A percentile compares a stretch with the other conserved stretches of the same genome.
Conservation (phyloP, 2,329 filamentous ascomycete genomes). For the Beauveria rudraprayagi region DNA sequence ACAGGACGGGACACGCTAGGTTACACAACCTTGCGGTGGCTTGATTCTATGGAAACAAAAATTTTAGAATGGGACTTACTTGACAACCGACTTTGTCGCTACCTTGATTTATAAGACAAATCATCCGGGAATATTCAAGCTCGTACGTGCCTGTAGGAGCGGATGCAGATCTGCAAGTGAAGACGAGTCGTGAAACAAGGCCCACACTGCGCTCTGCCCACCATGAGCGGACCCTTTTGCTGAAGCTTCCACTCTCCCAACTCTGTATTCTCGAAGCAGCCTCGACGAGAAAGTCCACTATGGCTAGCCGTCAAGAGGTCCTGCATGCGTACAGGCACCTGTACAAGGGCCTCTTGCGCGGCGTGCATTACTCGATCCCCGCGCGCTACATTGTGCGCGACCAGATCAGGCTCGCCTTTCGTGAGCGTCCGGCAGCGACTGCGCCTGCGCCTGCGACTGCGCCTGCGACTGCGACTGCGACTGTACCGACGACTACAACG, state of each 20-base stretch:
- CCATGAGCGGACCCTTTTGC: neutral
- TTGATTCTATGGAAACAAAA: neutral
- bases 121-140: neutral
- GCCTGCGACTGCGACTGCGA: neutral
- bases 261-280: neutral
- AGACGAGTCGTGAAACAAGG: neutral
- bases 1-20: neutral
- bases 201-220: neutral
- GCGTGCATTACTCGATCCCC: constrained; percentile 64
- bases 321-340: constrained; percentile 62
- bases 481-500: neutral
- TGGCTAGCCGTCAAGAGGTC: constrained; percentile 31
- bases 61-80: neutral
- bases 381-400: constrained; percentile 55
- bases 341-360: constrained; percentile 58
- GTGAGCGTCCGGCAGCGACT: constrained; percentile 22
- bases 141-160: no score
- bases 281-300: neutral
- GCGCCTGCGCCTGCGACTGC: neutral
- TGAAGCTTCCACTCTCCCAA: neutral
- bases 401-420: constrained; percentile 53
- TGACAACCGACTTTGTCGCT: neutral
- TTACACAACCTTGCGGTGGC: neutral
- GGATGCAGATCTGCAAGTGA: no score
- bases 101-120: neutral